Evolutionary conservation across 495 filamentous ascomycete species (phyloP).

Genomic region (Mycothermus thermophilus): DNA sequence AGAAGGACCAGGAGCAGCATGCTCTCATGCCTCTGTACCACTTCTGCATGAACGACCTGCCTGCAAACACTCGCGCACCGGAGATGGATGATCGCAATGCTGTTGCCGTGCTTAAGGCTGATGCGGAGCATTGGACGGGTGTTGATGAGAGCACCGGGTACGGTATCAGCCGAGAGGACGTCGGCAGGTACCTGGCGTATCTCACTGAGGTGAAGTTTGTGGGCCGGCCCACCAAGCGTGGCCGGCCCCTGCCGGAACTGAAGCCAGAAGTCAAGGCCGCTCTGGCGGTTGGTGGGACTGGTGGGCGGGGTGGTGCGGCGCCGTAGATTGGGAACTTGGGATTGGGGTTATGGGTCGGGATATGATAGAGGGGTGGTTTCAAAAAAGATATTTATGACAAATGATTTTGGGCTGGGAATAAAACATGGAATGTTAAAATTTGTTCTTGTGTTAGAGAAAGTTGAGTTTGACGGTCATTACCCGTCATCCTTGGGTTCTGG

Average conservation of each 20-base stretch:
- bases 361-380: no score
- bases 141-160: constrained; percentile 48
- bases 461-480: no score
- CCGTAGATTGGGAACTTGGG: no score
- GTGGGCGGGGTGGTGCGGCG: constrained; percentile 17
- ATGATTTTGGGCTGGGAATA: no score
- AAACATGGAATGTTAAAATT: no score
- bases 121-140: constrained; percentile 46
- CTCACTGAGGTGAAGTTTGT: constrained; percentile 62
- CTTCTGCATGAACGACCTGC: constrained; percentile 69
- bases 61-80: constrained; percentile 61
- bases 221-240: constrained; percentile 33
- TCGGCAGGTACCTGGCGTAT: constrained; percentile 63
- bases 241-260: constrained; percentile 37
- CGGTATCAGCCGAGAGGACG: constrained; percentile 50
- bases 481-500: no score
- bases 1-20: constrained; percentile 47
- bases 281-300: constrained; percentile 14
- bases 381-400: no score
- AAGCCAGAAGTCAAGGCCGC: constrained; percentile 40
- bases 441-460: no score
- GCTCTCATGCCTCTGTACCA: constrained; percentile 80
- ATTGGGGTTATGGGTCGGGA: no score
- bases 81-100: constrained; percentile 71
- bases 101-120: constrained; percentile 42